Conservation (phyloP, 2,329 filamentous ascomycete genomes). For the Phyllosticta citrichinensis region DNA sequence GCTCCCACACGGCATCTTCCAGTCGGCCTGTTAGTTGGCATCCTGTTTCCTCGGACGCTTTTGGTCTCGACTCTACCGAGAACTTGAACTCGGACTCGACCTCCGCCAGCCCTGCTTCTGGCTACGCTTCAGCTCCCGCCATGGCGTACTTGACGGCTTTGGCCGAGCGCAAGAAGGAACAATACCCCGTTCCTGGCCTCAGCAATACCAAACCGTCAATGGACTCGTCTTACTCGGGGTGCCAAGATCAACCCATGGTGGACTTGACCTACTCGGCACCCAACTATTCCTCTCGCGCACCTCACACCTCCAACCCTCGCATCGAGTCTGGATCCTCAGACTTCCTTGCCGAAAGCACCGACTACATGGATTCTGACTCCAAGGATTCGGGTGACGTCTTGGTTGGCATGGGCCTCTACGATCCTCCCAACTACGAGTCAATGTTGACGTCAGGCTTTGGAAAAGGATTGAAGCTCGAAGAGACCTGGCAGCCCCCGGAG, state of each 20-base stretch:
- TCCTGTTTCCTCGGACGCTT: constrained; percentile 46
- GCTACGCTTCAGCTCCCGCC: constrained; percentile 7
- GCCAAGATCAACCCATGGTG: background rate
- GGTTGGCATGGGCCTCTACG: constrained; percentile 75
- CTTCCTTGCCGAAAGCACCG: constrained; percentile 35
- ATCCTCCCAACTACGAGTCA: constrained; percentile 53
- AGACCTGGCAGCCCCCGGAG: constrained; percentile 62
- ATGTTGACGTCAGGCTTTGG: constrained; percentile 39
- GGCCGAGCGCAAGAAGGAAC: constrained; percentile 5
- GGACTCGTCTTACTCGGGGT: constrained; percentile 3
- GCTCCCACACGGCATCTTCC: background rate
- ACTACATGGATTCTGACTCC: constrained; percentile 40
- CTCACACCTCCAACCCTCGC: constrained; percentile 4
- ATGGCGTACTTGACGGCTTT: constrained; percentile 8
- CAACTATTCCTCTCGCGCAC: background rate
- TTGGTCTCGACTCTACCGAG: constrained; percentile 11
- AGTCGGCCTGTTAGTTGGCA: constrained; percentile 66
- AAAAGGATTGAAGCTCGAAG: constrained; percentile 71
- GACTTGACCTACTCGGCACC: background rate
- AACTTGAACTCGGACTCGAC: constrained; percentile 3
- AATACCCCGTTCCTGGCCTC: constrained; percentile 3
- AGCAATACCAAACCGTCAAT: background rate
- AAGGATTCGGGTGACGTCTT: constrained; percentile 59
- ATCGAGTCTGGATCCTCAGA: constrained; percentile 24
- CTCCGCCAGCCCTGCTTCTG: constrained; percentile 6